These are phyloP conservation scores for Hirsutella thompsonii DNA, from an alignment of 2,329 filamentous ascomycete genomes.

Conservation along the genomic window DNA sequence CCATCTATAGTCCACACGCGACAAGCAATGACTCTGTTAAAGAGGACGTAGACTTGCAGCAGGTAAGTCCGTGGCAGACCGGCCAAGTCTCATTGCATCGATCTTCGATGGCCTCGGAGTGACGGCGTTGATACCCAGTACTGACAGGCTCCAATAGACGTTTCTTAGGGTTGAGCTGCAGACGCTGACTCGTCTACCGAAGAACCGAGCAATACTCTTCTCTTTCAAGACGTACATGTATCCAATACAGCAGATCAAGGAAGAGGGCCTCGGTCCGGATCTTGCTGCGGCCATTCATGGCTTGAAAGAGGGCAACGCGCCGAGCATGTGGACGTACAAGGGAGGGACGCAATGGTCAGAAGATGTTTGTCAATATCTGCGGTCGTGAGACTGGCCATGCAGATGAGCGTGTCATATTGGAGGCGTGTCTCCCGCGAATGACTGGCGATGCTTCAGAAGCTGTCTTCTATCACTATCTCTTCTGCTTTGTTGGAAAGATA, in stretches of 20 bases:
- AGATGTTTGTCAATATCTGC: conserved; percentile 31
- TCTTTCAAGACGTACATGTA: conserved; percentile 45
- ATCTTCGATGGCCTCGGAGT: too few species aligned
- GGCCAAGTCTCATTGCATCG: background rate
- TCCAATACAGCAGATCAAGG: conserved; percentile 31
- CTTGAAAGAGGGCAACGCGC: conserved; percentile 34
- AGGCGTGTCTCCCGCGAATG: too few species aligned
- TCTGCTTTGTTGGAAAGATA: too few species aligned
- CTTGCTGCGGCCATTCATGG: conserved; percentile 42
- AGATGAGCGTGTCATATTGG: too few species aligned
- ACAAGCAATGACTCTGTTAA: conserved; percentile 14
- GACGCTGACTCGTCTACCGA: conserved; percentile 34
- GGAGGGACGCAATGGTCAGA: conserved; percentile 33
- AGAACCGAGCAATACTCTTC: conserved; percentile 33
- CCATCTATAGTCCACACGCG: too few species aligned
- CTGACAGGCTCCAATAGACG: conserved; percentile 11
- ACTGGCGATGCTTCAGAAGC: too few species aligned
- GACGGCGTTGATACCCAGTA: background rate
- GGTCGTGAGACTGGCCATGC: conserved; percentile 11
- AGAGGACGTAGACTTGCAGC: conserved; percentile 22
- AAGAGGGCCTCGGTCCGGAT: conserved; percentile 30
- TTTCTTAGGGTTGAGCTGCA: conserved; percentile 36
- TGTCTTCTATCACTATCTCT: too few species aligned
- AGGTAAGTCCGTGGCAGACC: too few species aligned
- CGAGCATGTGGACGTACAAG: conserved; percentile 41